These are phyloP conservation scores for Toxicodendron radicans DNA, from an alignment of 345 rosid species.

Conservation along the genomic window DNA sequence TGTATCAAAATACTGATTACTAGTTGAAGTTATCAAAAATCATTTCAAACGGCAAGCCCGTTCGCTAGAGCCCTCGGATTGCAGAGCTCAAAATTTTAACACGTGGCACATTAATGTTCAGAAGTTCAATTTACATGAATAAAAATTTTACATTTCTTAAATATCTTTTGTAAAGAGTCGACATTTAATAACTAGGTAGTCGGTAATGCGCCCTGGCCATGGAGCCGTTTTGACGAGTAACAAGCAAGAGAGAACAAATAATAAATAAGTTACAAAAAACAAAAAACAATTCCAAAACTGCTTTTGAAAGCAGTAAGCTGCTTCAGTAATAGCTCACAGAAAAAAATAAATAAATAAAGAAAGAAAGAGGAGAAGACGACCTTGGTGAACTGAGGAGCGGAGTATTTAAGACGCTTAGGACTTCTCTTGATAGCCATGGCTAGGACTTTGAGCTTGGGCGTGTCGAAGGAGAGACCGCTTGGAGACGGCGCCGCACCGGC, in stretches of 20 bases:
- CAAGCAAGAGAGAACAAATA: too few relatives aligned
- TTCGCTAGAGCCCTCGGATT: too few relatives aligned
- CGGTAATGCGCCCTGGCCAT: too few relatives aligned
- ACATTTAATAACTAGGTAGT: too few relatives aligned
- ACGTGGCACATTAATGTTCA: not conserved
- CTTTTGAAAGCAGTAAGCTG: not conserved
- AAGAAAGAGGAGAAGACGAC: slow-evolving; percentile 26
- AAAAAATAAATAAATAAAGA: not conserved
- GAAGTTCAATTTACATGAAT: not conserved
- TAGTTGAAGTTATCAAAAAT: not conserved
- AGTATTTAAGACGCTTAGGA: slow-evolving; percentile 94
- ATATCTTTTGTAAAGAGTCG: too few relatives aligned
- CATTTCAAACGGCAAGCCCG: not conserved
- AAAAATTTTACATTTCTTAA: not conserved
- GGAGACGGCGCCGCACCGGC: slow-evolving; percentile 21
- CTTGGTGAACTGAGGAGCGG: slow-evolving; percentile 73
- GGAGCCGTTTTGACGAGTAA: too few relatives aligned
- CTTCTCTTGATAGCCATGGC: slow-evolving; percentile 69
- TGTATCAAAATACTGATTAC: not conserved
- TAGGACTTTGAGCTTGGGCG: slow-evolving; percentile 26
- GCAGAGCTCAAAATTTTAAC: too few relatives aligned
- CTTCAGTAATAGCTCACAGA: too few relatives aligned
- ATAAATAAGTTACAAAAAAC: too few relatives aligned
- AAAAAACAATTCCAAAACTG: not conserved
- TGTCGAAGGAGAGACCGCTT: slow-evolving; percentile 26